phyloP scores from a whole-genome alignment of 225 moss, liverwort and hornwort genomes.

The Straminergon stramineum region DNA sequence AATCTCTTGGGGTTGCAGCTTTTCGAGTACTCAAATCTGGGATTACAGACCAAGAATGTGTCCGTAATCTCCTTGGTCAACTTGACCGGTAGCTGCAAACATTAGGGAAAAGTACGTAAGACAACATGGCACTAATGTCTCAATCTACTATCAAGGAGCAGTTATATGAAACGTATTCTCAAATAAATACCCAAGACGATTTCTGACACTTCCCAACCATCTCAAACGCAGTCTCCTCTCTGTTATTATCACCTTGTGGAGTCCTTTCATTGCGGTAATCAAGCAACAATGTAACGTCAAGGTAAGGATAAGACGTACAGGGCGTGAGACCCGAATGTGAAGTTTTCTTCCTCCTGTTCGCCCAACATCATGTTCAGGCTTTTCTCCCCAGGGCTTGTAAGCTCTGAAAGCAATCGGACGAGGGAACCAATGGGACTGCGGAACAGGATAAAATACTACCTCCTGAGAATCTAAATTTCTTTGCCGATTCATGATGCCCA shows the following conservation, averaged over 20 bases:
- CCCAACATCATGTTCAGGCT: slow-evolving; percentile 4
- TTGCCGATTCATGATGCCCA: slow-evolving; percentile 9
- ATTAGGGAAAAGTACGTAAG: not conserved
- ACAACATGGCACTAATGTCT: not conserved
- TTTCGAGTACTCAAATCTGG: slow-evolving; percentile 51
- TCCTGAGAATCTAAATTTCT: not conserved
- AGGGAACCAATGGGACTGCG: slow-evolving; percentile 53
- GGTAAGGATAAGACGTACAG: slow-evolving; percentile 30
- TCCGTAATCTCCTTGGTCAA: slow-evolving; percentile 62
- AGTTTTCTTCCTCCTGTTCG: slow-evolving; percentile 12
- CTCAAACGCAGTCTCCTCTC: not conserved
- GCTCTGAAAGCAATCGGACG: slow-evolving; percentile 42
- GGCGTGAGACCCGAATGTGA: slow-evolving; percentile 36
- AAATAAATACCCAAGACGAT: not conserved
- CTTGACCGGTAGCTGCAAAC: slow-evolving; percentile 61
- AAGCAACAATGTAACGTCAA: not conserved
- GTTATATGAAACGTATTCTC: not conserved
- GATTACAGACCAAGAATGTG: slow-evolving; percentile 61
- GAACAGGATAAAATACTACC: slow-evolving; percentile 12
- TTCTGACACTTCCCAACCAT: not conserved
- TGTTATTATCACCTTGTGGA: not conserved
- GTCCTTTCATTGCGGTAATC: not conserved
- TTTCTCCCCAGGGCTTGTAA: slow-evolving; percentile 8
- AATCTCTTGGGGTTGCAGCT: slow-evolving; percentile 60
- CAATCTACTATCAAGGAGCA: not conserved